Evolutionary conservation across 2,329 filamentous ascomycete species (phyloP), one percentile per base, ranked within the genome.

Genomic region (Sporothrix humicola): DNA sequence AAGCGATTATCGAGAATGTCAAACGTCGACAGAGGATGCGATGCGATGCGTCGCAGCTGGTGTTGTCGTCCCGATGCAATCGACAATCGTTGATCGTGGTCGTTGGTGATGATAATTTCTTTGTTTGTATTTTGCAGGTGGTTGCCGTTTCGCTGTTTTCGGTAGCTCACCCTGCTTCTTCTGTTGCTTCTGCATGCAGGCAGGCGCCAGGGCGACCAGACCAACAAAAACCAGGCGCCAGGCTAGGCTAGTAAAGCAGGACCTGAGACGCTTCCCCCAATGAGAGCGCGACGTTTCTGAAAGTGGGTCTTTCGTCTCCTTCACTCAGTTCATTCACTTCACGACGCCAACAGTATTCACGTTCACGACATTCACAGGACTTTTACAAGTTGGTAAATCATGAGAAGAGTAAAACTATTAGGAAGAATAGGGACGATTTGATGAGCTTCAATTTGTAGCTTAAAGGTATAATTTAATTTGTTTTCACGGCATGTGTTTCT

Each of bases 91-190:
- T 37, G 50, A 66, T 37, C 56, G 71, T 66, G n/a, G 61, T 66
- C 20, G 61, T 46, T 20, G 61, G 42, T 44, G 42, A 66, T 48
- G n/a, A 42, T 52, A 37, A 26, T 71, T 50, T 63, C 59, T 74
- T 73, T 72, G 72, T 76, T 74, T 76, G 72, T 73, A 50, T 73
- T 71, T 73, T 73, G 56, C 58, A 70, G 46, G 48, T 56, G 61
- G 42, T 42, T 46, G 17, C 52, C 65, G 1, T 66, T 61, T 69
- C 71, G 69, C 74, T 76, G 71, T 72, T 76, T 76, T 72, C 69
- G 48, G 73, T 63, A 76, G 73, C 73, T 73, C 65, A 20, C 42
- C 42, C 23, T 54, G 31, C 31, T 37, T 37, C 31, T 37, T 37
- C 31, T 37, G 31, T 37, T 37, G 31, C 31, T 37, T 37, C 31